Conservation (phyloP, 129 eudicot genomes). For the Scalesia atractyloides region DNA sequence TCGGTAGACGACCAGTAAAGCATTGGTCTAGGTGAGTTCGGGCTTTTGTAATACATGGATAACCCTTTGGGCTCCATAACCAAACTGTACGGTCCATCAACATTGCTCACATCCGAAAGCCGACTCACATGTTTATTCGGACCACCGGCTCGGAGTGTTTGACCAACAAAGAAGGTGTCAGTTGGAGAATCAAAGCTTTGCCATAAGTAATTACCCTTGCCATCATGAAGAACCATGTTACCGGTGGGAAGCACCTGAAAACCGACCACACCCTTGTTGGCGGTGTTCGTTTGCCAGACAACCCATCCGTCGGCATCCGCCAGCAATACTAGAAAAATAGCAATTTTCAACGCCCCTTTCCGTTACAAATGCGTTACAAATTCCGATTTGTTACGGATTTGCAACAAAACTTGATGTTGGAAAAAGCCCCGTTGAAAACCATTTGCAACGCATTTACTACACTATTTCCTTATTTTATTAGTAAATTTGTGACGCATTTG, state of each 20-base stretch:
- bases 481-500: no score
- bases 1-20: slow-evolving; percentile 12
- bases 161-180: slow-evolving; percentile 60
- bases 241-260: slow-evolving; percentile 46
- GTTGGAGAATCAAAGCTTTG: slow-evolving; percentile 65
- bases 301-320: slow-evolving; percentile 46
- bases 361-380: no score
- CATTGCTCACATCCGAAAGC: slow-evolving; percentile 26
- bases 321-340: no score
- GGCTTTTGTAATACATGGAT: slow-evolving; percentile 38
- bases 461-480: no score
- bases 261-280: slow-evolving; percentile 56
- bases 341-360: no score
- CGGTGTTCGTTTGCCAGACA: slow-evolving; percentile 59
- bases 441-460: no score
- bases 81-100: slow-evolving; percentile 49
- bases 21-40: slow-evolving; percentile 35
- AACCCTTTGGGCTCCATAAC: slow-evolving; percentile 47
- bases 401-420: no score
- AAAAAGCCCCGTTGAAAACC: no score
- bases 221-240: slow-evolving; percentile 56
- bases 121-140: slow-evolving; percentile 47
- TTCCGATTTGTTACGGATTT: no score
- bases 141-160: slow-evolving; percentile 34
- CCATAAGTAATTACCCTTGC: slow-evolving; percentile 47